A percentile compares a stretch with the other conserved stretches of the same genome.
These are phyloP conservation scores for Citeromyces matritensis DNA, from an alignment of 805 yeast genomes.

Conservation along the genomic window DNA sequence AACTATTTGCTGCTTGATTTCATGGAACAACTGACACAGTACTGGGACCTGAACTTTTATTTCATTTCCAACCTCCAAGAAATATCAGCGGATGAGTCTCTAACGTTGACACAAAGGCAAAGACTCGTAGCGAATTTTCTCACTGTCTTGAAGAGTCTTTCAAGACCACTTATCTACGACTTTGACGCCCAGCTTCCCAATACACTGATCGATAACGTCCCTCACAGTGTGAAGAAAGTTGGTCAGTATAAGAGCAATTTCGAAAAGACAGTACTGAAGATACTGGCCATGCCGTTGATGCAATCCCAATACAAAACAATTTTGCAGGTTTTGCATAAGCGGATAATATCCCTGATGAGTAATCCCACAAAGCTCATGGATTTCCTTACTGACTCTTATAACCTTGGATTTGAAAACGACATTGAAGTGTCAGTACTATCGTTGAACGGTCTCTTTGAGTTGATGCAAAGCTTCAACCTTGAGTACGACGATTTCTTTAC, in stretches of 20 bases:
- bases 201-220: constrained; percentile 27
- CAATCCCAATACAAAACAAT: constrained; percentile 51
- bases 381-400: constrained; percentile 78
- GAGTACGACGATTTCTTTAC: constrained; percentile 86
- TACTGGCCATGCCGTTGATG: constrained; percentile 34
- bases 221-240: constrained; percentile 18
- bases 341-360: constrained; percentile 67
- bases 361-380: constrained; percentile 85
- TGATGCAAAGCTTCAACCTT: constrained; percentile 68
- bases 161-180: constrained; percentile 14
- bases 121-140: constrained; percentile 5
- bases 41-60: constrained; percentile 70
- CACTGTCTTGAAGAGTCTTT: constrained; percentile 22
- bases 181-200: constrained; percentile 18
- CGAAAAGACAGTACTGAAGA: constrained; percentile 52
- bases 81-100: constrained; percentile 5
- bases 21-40: constrained; percentile 35
- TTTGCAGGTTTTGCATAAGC: constrained; percentile 60
- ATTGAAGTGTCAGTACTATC: constrained; percentile 40
- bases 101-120: constrained; percentile 10
- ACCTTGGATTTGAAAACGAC: constrained; percentile 18
- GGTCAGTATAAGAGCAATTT: constrained; percentile 42
- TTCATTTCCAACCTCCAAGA: constrained; percentile 25
- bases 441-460: constrained; percentile 73
- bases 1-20: constrained; percentile 30